These are phyloP conservation scores for Backusella sp. DNA, from an alignment of 192 early-diverging fungal species.

Conservation along the genomic window DNA sequence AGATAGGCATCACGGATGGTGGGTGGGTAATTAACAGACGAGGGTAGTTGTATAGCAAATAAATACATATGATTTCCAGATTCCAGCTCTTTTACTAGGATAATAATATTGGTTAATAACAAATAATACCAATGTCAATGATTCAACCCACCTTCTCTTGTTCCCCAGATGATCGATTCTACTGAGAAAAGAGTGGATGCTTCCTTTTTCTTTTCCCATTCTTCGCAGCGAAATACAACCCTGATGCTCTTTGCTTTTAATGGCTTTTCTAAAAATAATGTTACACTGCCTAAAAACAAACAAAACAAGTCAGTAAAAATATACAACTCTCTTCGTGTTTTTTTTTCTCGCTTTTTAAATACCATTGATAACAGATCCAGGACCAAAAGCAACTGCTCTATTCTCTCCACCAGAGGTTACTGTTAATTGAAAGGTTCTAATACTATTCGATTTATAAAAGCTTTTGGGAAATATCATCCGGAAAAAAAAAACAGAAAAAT, in stretches of 20 bases:
- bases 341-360: background rate
- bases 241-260: constrained; percentile 11
- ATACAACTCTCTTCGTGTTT: background rate
- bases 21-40: constrained; percentile 30
- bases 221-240: constrained; percentile 25
- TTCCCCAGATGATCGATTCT: constrained; percentile 18
- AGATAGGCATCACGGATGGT: constrained; percentile 22
- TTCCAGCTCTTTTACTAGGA: constrained; percentile 6
- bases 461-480: constrained; percentile 21
- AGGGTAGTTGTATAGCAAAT: constrained; percentile 32
- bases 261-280: constrained; percentile 16
- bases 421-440: constrained; percentile 3
- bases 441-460: background rate
- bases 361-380: constrained; percentile 33
- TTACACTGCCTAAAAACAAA: constrained; percentile 13
- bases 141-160: background rate
- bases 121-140: background rate
- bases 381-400: constrained; percentile 26
- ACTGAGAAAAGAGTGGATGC: constrained; percentile 17
- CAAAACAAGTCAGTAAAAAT: background rate
- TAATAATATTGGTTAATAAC: background rate
- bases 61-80: constrained; percentile 26
- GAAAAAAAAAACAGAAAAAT: background rate
- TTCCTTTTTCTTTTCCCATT: constrained; percentile 13
- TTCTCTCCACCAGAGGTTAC: constrained; percentile 16